Percentiles rank a stretch among this genome's conserved stretches.
phyloP scores from a whole-genome alignment of 2,329 filamentous ascomycete genomes.

The Rugonectria rugulosa region DNA sequence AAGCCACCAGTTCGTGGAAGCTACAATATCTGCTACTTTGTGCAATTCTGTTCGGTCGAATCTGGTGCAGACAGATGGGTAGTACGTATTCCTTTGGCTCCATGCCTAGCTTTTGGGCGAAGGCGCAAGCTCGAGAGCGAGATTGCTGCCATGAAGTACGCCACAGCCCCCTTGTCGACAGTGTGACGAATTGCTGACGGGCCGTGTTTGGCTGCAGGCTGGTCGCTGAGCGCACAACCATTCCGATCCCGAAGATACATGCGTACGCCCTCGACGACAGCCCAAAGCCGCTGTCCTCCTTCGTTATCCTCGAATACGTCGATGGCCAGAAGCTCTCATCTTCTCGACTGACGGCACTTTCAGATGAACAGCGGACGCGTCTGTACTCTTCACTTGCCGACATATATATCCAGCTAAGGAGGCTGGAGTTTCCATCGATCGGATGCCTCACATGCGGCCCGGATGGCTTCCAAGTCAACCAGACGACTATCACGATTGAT shows the following conservation, averaged over 20 bases:
- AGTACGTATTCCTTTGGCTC: conserved; percentile 23
- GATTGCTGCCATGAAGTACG: conserved; percentile 30
- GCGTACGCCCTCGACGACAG: conserved; percentile 13
- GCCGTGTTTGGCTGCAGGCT: conserved; percentile 18
- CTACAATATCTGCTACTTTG: conserved; percentile 32
- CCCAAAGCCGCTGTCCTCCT: conserved; percentile 13
- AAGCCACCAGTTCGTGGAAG: conserved; percentile 20
- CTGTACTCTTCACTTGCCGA: conserved; percentile 18
- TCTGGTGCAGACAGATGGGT: conserved; percentile 23
- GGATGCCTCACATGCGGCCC: conserved; percentile 13
- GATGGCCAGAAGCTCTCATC: conserved; percentile 18
- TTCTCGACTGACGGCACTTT: background rate
- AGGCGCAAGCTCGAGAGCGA: conserved; percentile 25
- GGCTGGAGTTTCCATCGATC: conserved; percentile 28
- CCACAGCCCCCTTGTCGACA: too few species aligned
- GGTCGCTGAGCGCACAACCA: conserved; percentile 21
- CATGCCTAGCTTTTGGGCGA: conserved; percentile 10
- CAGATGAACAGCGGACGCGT: background rate
- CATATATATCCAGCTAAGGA: conserved; percentile 20
- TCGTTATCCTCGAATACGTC: conserved; percentile 31
- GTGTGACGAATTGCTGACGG: too few species aligned
- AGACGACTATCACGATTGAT: conserved; percentile 24
- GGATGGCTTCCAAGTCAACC: conserved; percentile 14
- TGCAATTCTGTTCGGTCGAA: conserved; percentile 18
- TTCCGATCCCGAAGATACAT: conserved; percentile 20